phyloP scores from a whole-genome alignment of 371 early-diverging fungal genomes.

The Mucor lusitanicus region DNA sequence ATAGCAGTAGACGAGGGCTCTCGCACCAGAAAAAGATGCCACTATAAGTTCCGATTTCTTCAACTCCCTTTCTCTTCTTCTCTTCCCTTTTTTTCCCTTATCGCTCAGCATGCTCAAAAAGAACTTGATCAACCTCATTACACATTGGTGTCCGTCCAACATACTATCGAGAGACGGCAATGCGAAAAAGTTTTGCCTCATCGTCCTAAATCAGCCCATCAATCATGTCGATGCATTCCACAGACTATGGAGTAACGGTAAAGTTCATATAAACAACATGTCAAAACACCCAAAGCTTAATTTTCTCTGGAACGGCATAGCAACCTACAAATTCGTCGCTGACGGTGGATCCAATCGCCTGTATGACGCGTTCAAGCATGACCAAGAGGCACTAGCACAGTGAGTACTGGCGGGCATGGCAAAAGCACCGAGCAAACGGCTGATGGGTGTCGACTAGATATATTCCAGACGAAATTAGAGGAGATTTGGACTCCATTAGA shows the following conservation, averaged over 20 bases:
- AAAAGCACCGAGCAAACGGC: neutral
- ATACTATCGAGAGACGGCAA: constrained; percentile 26
- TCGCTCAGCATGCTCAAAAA: neutral
- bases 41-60: constrained; percentile 2
- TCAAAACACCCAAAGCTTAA: neutral
- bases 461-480: constrained; percentile 79
- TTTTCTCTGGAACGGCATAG: constrained; percentile 29
- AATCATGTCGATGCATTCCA: constrained; percentile 24
- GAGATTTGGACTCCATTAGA: constrained; percentile 86
- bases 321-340: constrained; percentile 72
- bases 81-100: neutral
- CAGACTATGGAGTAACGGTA: constrained; percentile 44
- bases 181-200: constrained; percentile 34
- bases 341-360: constrained; percentile 93
- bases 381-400: constrained; percentile 42
- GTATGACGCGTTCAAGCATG: constrained; percentile 63
- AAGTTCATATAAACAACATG: neutral
- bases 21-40: too few relatives aligned
- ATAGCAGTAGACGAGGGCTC: too few relatives aligned
- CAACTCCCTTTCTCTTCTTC: neutral
- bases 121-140: constrained; percentile 18
- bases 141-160: constrained; percentile 40
- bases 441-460: constrained; percentile 45
- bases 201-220: constrained; percentile 44
- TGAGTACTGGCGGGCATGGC: constrained; percentile 14